Conservation (phyloP, 1,284 basidiomycete genomes). For the Termitomyces sp. region DNA sequence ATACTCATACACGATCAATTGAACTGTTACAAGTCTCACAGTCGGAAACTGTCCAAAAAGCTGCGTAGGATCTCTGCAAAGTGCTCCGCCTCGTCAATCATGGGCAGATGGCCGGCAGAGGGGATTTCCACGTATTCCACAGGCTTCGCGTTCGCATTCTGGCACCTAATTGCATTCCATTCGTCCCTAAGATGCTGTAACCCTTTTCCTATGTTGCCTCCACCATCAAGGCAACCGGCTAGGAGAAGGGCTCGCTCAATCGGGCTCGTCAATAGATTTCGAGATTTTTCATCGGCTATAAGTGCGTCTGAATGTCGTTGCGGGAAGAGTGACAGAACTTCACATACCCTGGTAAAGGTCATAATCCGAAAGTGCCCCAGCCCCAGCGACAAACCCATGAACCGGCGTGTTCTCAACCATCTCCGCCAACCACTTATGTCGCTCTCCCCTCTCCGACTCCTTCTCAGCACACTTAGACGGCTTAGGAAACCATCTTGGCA, state of each 20-base stretch:
- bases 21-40: neutral
- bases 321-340: neutral
- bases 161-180: constrained; percentile 28
- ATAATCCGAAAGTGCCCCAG: constrained; percentile 39
- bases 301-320: neutral
- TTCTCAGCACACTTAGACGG: constrained; percentile 15
- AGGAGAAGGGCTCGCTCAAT: constrained; percentile 33
- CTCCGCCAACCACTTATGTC: constrained; percentile 26
- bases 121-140: constrained; percentile 31
- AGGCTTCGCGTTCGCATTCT: constrained; percentile 15
- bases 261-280: constrained; percentile 22
- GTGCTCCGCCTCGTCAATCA: constrained; percentile 40
- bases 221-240: constrained; percentile 42
- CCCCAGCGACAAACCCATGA: constrained; percentile 39
- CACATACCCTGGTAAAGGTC: constrained; percentile 27
- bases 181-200: constrained; percentile 28
- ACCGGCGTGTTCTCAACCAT: constrained; percentile 36
- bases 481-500: constrained; percentile 39
- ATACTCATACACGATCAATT: neutral
- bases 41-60: constrained; percentile 23
- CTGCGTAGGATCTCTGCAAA: constrained; percentile 29
- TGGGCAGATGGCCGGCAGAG: constrained; percentile 42
- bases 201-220: constrained; percentile 35
- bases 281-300: constrained; percentile 13
- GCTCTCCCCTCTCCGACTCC: constrained; percentile 10